These are phyloP conservation scores for Colletotrichum shisoi DNA, from an alignment of 2,329 filamentous ascomycete species.

Conservation along the genomic window DNA sequence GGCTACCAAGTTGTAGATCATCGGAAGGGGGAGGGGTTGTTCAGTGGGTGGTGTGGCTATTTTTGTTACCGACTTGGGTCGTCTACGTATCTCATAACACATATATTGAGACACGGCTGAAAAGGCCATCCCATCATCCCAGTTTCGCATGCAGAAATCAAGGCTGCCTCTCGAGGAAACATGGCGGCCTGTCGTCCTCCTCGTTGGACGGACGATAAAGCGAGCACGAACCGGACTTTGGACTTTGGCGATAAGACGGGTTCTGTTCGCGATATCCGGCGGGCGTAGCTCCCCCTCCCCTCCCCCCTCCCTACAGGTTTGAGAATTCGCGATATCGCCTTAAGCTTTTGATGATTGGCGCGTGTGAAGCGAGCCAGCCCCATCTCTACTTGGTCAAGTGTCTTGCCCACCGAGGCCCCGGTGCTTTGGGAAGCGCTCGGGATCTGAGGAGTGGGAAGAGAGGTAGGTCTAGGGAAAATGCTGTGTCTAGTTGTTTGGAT, in stretches of 20 bases:
- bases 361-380: neutral
- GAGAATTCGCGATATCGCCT: neutral
- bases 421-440: constrained; percentile 19
- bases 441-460: constrained; percentile 19
- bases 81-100: neutral
- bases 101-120: constrained; percentile 35
- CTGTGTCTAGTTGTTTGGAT: neutral
- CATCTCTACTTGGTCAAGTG: constrained; percentile 20
- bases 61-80: constrained; percentile 2
- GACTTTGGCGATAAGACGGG: neutral
- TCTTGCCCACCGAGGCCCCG: constrained; percentile 20
- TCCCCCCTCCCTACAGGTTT: neutral
- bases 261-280: neutral
- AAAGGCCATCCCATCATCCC: constrained; percentile 1
- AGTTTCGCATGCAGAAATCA: constrained; percentile 7
- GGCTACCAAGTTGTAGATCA: constrained; percentile 21
- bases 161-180: constrained; percentile 14
- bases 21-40: neutral
- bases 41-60: neutral
- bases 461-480: constrained; percentile 25
- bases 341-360: neutral
- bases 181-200: neutral
- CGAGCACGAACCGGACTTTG: neutral
- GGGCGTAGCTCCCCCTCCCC: too few species aligned
- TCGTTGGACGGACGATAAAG: neutral